phyloP scores from a whole-genome alignment of 352 stramenopile species.

The Phytopythium vexans region DNA sequence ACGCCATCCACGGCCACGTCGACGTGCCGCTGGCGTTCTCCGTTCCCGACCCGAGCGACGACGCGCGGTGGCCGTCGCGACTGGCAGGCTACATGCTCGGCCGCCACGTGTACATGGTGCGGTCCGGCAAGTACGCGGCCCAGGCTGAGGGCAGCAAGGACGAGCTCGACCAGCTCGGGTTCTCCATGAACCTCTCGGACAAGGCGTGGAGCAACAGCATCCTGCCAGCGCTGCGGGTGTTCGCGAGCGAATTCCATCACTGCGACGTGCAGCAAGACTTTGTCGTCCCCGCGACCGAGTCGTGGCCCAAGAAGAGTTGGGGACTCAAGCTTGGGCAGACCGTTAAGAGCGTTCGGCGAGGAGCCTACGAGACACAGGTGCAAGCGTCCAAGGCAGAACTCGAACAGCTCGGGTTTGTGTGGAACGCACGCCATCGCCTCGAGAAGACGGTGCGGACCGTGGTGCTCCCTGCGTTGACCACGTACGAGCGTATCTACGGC shows the following conservation, averaged over 20 bases:
- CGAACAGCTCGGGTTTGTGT: slow-evolving; percentile 90
- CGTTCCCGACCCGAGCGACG: slow-evolving; percentile 33
- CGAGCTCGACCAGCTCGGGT: slow-evolving; percentile 53
- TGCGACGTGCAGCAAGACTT: slow-evolving; percentile 91
- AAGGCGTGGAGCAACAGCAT: slow-evolving; percentile 62
- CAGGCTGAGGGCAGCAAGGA: slow-evolving; percentile 30
- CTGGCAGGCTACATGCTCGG: slow-evolving; percentile 61
- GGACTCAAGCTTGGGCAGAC: slow-evolving; percentile 86
- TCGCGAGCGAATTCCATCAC: slow-evolving; percentile 84
- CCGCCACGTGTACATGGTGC: slow-evolving; percentile 65
- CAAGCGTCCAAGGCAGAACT: slow-evolving; percentile 66
- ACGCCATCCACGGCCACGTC: slow-evolving; percentile 49
- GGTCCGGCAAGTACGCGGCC: slow-evolving; percentile 50
- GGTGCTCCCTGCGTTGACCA: slow-evolving; percentile 55
- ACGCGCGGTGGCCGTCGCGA: slow-evolving; percentile 38
- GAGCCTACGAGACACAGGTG: slow-evolving; percentile 80
- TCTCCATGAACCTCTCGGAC: slow-evolving; percentile 60
- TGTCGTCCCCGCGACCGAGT: slow-evolving; percentile 66
- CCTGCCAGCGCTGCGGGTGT: slow-evolving; percentile 78
- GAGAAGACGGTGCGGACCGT: slow-evolving; percentile 49
- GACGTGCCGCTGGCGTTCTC: slow-evolving; percentile 64
- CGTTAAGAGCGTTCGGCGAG: slow-evolving; percentile 90
- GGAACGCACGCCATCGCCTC: slow-evolving; percentile 73
- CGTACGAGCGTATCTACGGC: slow-evolving; percentile 43
- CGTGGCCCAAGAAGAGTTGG: slow-evolving; percentile 84